Evolutionary conservation across 768 basidiomycete species (phyloP).

Genomic region (Naganishia antarctica): DNA sequence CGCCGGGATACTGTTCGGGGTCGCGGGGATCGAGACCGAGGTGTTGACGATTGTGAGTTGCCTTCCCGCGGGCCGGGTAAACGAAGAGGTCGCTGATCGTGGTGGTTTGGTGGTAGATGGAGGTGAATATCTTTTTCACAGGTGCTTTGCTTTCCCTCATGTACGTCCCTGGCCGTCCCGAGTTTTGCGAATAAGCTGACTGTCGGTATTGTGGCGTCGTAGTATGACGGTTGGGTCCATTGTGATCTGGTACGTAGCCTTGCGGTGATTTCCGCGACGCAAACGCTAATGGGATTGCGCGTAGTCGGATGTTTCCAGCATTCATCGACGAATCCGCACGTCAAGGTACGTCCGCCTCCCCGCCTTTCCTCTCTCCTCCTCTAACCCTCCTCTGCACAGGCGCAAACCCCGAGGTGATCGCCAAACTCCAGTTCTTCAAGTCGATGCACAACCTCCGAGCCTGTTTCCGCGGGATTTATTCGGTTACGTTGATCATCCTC

Average conservation of each 20-base stretch:
- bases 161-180: background rate
- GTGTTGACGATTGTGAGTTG: slow-evolving; percentile 28
- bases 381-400: slow-evolving; percentile 31
- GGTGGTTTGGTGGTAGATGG: too few relatives aligned
- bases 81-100: too few relatives aligned
- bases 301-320: slow-evolving; percentile 36
- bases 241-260: slow-evolving; percentile 16
- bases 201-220: background rate
- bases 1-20: slow-evolving; percentile 24
- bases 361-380: background rate
- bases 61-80: too few relatives aligned
- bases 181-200: background rate
- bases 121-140: slow-evolving; percentile 36
- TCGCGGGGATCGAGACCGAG: slow-evolving; percentile 31
- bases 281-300: background rate
- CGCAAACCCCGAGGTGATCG: slow-evolving; percentile 39
- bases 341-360: slow-evolving; percentile 12
- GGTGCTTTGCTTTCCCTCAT: slow-evolving; percentile 28
- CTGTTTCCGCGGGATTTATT: slow-evolving; percentile 35
- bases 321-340: slow-evolving; percentile 38
- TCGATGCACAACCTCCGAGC: slow-evolving; percentile 30
- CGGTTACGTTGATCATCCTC: slow-evolving; percentile 30
- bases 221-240: slow-evolving; percentile 17
- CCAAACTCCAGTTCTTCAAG: slow-evolving; percentile 38
- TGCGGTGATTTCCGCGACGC: background rate